Conservation (phyloP, 352 stramenopile genomes). For the Lagenidium sp. region DNA sequence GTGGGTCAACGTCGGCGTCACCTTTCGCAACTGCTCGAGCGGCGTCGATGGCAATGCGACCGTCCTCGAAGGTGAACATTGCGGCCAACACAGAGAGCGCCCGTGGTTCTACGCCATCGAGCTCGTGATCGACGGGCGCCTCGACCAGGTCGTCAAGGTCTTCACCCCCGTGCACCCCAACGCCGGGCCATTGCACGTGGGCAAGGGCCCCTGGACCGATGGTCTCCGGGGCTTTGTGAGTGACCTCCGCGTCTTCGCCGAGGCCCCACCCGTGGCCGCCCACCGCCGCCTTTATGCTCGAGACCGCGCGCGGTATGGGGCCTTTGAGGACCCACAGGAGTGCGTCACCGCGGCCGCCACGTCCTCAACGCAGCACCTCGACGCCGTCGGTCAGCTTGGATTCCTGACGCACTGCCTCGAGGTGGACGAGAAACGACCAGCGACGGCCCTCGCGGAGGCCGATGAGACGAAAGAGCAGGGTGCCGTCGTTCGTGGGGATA, state of each 20-base stretch:
- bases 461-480: no score
- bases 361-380: constrained; percentile 1
- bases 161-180: constrained; percentile 39
- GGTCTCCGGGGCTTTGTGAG: constrained; percentile 57
- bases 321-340: background rate
- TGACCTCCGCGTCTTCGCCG: constrained; percentile 35
- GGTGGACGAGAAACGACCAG: no score
- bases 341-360: background rate
- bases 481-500: no score
- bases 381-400: background rate
- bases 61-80: constrained; percentile 2
- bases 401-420: background rate
- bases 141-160: constrained; percentile 40
- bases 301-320: background rate
- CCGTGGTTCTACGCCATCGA: constrained; percentile 35
- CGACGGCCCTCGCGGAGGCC: no score
- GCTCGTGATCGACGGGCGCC: constrained; percentile 47
- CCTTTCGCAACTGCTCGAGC: constrained; percentile 50
- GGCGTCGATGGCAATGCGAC: constrained; percentile 2
- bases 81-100: background rate
- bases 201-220: constrained; percentile 55
- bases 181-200: constrained; percentile 50
- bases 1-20: constrained; percentile 69
- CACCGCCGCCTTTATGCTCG: constrained; percentile 18
- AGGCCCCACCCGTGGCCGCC: constrained; percentile 16